Conservation (phyloP, 306 rosid genomes). For the Trifolium repens region DNA sequence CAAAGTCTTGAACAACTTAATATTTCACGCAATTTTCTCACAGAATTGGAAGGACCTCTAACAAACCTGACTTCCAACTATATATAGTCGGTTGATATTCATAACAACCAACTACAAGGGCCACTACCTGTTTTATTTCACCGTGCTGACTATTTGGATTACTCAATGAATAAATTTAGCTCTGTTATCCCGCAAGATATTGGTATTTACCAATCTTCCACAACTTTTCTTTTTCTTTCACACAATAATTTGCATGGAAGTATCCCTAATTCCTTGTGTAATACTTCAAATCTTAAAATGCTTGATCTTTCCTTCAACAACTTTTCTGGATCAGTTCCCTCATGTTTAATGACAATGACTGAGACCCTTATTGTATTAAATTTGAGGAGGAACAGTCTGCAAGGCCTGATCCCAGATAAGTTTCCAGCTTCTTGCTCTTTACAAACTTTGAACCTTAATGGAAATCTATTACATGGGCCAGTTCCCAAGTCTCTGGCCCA, state of each 20-base stretch:
- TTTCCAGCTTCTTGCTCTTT: conserved; percentile 33
- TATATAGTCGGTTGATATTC: background rate
- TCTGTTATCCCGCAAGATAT: conserved; percentile 20
- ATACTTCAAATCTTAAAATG: background rate
- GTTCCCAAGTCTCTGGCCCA: conserved; percentile 48
- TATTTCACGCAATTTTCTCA: conserved; percentile 42
- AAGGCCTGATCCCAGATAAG: conserved; percentile 16
- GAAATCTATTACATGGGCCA: background rate
- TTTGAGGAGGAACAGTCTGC: conserved; percentile 32
- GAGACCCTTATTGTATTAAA: conserved; percentile 21
- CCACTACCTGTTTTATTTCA: background rate
- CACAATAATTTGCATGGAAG: background rate
- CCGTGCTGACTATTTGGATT: conserved; percentile 26
- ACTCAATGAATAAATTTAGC: conserved; percentile 45
- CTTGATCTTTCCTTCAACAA: conserved; percentile 49
- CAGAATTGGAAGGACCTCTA: background rate
- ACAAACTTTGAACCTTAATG: conserved; percentile 37
- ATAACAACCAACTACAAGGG: background rate
- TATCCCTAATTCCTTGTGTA: conserved; percentile 48
- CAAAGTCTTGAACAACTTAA: conserved; percentile 14
- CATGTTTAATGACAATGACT: conserved; percentile 30
- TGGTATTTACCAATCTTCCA: background rate
- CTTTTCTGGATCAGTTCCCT: conserved; percentile 38
- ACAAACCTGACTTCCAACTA: background rate
- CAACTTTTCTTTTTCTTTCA: conserved; percentile 35